phyloP scores from a whole-genome alignment of 2,329 filamentous ascomycete genomes.

The Neofusicoccum parvum region DNA sequence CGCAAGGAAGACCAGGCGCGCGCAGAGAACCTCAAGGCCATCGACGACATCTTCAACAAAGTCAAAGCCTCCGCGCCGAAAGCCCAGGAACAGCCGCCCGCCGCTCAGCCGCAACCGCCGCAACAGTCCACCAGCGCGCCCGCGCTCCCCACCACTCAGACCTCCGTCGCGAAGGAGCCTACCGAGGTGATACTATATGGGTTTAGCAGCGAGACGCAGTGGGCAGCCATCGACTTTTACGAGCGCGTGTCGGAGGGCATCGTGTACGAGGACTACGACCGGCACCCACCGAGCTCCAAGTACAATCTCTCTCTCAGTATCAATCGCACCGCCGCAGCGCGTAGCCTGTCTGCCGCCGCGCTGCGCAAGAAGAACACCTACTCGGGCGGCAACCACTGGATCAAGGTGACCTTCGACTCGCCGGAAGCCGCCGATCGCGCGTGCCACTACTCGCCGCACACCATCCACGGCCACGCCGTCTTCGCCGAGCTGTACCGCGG shows the following conservation, averaged over 20 bases:
- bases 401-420: slow-evolving; percentile 60
- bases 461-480: slow-evolving; percentile 50
- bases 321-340: slow-evolving; percentile 70
- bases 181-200: slow-evolving; percentile 86
- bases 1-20: slow-evolving; percentile 57
- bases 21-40: slow-evolving; percentile 46
- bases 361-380: slow-evolving; percentile 78
- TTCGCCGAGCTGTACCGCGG: slow-evolving; percentile 52
- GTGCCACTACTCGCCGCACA: slow-evolving; percentile 50
- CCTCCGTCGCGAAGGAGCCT: slow-evolving; percentile 53
- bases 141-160: slow-evolving; percentile 35
- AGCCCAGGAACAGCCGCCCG: not conserved
- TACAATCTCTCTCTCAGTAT: slow-evolving; percentile 74
- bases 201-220: slow-evolving; percentile 69
- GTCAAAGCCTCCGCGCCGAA: slow-evolving; percentile 28
- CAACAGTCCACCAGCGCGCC: slow-evolving; percentile 40
- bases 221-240: slow-evolving; percentile 86
- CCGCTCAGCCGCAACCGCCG: slow-evolving; percentile 19
- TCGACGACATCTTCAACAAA: slow-evolving; percentile 51
- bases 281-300: slow-evolving; percentile 74
- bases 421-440: slow-evolving; percentile 52
- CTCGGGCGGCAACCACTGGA: slow-evolving; percentile 87
- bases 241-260: slow-evolving; percentile 77
- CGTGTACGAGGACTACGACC: slow-evolving; percentile 91
- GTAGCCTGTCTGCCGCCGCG: slow-evolving; percentile 70